Percentiles rank a stretch among this genome's conserved stretches.
Evolutionary conservation across 257 asterid species (phyloP).

Genomic region (Echites panduratus): DNA sequence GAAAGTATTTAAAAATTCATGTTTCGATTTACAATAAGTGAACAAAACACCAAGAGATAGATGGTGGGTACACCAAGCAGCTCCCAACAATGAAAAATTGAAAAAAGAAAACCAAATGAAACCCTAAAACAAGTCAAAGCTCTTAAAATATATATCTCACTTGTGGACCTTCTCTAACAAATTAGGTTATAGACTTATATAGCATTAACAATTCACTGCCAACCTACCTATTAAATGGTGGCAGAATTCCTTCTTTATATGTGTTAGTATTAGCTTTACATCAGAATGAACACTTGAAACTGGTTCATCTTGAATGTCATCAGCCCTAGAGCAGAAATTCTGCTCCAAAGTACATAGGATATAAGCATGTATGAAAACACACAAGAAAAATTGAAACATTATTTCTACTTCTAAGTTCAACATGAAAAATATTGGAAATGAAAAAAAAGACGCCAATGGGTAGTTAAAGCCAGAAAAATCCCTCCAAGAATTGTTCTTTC

Average conservation of each 20-base stretch:
- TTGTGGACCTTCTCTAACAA: neutral
- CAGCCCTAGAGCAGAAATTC: constrained; percentile 49
- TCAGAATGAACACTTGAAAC: constrained; percentile 32
- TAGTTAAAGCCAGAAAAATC: no score
- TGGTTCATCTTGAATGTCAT: constrained; percentile 51
- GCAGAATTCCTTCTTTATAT: constrained; percentile 30
- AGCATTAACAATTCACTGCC: neutral
- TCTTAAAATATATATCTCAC: neutral
- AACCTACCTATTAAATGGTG: constrained; percentile 38
- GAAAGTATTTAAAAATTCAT: no score
- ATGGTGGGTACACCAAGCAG: constrained; percentile 8
- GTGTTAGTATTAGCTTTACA: constrained; percentile 23
- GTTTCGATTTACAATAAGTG: constrained; percentile 34
- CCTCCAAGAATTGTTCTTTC: no score
- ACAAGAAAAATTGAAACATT: no score
- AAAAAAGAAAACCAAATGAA: no score
- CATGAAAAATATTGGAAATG: no score
- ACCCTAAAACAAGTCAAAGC: neutral
- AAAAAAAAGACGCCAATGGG: no score
- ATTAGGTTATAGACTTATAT: neutral
- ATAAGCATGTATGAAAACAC: constrained; percentile 8
- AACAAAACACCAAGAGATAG: constrained; percentile 17
- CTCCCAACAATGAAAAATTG: neutral
- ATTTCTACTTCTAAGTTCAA: no score
- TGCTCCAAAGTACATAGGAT: constrained; percentile 22